These are phyloP conservation scores for Choiromyces venosus DNA, from an alignment of 495 filamentous ascomycete species.

Conservation along the genomic window DNA sequence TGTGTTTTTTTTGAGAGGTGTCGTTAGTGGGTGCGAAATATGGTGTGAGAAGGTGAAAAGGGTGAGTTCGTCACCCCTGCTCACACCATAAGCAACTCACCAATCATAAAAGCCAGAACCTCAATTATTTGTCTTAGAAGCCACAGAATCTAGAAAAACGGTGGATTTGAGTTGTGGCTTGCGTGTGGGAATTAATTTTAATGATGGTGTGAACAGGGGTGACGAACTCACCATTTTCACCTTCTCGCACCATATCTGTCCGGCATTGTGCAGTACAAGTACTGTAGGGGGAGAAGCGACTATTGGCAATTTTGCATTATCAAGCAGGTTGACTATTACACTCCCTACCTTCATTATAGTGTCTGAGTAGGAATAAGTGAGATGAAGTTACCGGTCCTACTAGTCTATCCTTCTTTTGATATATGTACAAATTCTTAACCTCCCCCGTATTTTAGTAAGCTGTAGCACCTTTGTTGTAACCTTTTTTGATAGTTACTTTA, in stretches of 20 bases:
- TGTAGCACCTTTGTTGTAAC: background rate
- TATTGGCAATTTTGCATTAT: background rate
- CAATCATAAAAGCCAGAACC: too few species aligned
- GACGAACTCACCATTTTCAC: too few species aligned
- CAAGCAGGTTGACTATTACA: background rate
- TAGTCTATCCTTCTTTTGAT: background rate
- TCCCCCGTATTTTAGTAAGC: background rate
- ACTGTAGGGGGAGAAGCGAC: background rate
- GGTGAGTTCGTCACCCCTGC: too few species aligned
- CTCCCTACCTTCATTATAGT: background rate
- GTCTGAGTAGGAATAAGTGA: background rate
- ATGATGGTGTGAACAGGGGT: too few species aligned
- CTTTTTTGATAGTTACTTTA: background rate
- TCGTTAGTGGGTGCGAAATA: background rate
- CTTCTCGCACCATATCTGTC: too few species aligned
- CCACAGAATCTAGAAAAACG: too few species aligned
- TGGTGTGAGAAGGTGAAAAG: too few species aligned
- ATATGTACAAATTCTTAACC: background rate
- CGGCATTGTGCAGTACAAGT: too few species aligned
- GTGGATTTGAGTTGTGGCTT: too few species aligned
- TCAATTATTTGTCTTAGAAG: too few species aligned
- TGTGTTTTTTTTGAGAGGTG: background rate
- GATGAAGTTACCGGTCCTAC: background rate
- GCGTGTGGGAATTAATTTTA: too few species aligned
- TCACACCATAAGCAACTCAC: too few species aligned